Percentiles rank a stretch among this genome's conserved stretches.
These are phyloP conservation scores for Cordia subcordata DNA, from an alignment of 257 asterid species.

Conservation along the genomic window DNA sequence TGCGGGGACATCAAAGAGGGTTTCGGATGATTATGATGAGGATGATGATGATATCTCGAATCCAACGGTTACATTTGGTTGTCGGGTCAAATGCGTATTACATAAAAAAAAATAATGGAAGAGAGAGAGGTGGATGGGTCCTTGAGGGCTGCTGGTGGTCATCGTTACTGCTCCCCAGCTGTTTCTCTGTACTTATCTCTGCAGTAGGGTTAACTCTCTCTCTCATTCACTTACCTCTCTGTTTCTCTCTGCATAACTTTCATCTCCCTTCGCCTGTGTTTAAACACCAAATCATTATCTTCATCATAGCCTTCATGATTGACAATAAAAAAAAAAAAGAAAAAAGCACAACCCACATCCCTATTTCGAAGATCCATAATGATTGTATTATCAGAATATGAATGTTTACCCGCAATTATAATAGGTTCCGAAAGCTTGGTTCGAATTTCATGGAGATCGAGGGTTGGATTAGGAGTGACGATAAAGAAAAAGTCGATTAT, in stretches of 20 bases:
- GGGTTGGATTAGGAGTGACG: no score
- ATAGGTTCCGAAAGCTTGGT: no score
- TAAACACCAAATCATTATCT: slow-evolving; percentile 26
- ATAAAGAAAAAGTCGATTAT: background rate
- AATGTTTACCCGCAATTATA: no score
- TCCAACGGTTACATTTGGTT: background rate
- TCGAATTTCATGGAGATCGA: no score
- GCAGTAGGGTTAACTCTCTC: slow-evolving; percentile 10
- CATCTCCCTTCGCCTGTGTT: background rate
- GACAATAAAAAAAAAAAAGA: slow-evolving; percentile 5
- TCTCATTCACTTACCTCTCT: no score
- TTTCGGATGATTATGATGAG: background rate
- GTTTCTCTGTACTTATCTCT: slow-evolving; percentile 2
- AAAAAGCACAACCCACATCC: no score
- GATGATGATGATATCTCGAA: background rate
- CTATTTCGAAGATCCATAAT: background rate
- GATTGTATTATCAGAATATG: background rate
- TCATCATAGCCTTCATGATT: slow-evolving; percentile 21
- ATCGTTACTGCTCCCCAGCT: slow-evolving; percentile 20
- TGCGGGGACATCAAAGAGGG: background rate
- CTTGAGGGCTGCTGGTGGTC: background rate
- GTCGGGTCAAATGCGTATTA: background rate
- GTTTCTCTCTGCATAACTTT: background rate
- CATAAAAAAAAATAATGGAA: slow-evolving; percentile 1
- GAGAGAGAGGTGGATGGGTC: background rate